Conservation (phyloP, 2,329 filamentous ascomycete species). For the Penicillium sp. region DNA sequence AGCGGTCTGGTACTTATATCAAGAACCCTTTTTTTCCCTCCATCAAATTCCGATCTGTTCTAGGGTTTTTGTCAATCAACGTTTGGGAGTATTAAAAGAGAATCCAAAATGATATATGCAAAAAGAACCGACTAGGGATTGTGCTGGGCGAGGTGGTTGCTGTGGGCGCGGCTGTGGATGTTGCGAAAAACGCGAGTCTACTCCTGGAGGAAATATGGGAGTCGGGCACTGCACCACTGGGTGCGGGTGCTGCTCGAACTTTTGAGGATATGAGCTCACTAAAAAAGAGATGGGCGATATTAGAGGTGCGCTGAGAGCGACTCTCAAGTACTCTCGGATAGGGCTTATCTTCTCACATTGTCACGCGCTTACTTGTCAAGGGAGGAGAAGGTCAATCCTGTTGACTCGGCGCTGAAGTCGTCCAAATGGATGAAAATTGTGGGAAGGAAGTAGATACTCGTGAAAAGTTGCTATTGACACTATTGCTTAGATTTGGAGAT, state of each 20-base stretch:
- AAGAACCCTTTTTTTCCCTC: no score
- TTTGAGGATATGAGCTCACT: neutral
- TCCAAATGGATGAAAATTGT: neutral
- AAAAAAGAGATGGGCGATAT: neutral
- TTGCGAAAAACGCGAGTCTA: neutral
- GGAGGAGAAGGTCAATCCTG: neutral
- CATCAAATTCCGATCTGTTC: neutral
- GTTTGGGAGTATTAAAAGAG: no score
- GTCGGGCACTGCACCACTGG: neutral
- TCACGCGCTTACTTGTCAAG: neutral
- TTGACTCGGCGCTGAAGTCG: neutral
- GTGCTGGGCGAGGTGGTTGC: neutral
- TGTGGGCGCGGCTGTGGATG: neutral
- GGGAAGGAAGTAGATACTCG: neutral
- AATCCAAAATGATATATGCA: neutral
- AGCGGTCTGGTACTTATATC: neutral
- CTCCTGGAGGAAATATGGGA: neutral
- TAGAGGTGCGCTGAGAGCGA: neutral
- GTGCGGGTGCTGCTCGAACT: neutral
- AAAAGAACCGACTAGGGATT: neutral
- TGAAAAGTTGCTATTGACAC: neutral
- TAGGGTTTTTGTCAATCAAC: no score
- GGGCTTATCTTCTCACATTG: neutral
- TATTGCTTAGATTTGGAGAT: neutral
- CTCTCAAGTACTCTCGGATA: neutral